Evolutionary conservation across 2,329 filamentous ascomycete genomes (phyloP).

Genomic region (Onygenales sp.): DNA sequence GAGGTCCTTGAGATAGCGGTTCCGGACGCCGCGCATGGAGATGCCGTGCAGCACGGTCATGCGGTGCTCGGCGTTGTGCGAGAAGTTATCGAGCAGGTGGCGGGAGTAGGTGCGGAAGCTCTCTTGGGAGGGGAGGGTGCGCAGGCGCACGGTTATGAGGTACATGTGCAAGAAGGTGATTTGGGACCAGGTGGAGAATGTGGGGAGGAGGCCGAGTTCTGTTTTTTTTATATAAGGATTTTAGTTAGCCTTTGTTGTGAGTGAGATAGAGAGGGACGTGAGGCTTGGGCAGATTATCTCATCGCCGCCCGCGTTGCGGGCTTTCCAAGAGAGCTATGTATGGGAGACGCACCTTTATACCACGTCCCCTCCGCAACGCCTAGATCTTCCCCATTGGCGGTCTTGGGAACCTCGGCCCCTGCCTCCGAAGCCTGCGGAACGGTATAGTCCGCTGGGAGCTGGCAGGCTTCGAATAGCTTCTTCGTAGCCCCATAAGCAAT

Average conservation of each 20-base stretch:
- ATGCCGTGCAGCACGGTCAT: constrained; percentile 44
- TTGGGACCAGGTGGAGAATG: constrained; percentile 93
- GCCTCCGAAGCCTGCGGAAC: constrained; percentile 60
- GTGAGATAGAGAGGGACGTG: too few relatives aligned
- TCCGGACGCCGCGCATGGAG: constrained; percentile 44
- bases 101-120: constrained; percentile 71
- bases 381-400: constrained; percentile 71
- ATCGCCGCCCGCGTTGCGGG: neutral
- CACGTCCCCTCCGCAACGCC: constrained; percentile 67
- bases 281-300: too few relatives aligned
- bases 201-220: constrained; percentile 73
- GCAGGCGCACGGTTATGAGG: constrained; percentile 72
- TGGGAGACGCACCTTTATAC: constrained; percentile 56
- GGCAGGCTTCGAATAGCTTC: constrained; percentile 66
- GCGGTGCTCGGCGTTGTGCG: constrained; percentile 57
- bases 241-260: neutral
- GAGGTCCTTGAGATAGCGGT: constrained; percentile 68
- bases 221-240: constrained; percentile 3
- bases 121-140: constrained; percentile 59
- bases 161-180: constrained; percentile 96
- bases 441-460: constrained; percentile 62
- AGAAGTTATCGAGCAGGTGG: constrained; percentile 91
- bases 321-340: neutral
- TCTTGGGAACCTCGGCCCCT: constrained; percentile 57
- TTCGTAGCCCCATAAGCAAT: constrained; percentile 72